Evolutionary conservation across 345 rosid species (phyloP).

Genomic region (Eucalyptus pumila): DNA sequence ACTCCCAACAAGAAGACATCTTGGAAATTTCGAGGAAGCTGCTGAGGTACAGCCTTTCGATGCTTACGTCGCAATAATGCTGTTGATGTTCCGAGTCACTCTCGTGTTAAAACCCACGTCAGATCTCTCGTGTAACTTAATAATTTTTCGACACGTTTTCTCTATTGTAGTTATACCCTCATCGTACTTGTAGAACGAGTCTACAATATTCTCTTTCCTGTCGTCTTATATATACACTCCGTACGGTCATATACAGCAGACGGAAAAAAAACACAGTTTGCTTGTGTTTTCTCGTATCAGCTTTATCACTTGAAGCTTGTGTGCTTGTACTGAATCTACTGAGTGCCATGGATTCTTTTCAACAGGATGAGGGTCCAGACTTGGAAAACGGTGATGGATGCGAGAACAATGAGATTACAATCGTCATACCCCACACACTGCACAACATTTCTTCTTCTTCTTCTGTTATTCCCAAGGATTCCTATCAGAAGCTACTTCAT

Average conservation of each 20-base stretch:
- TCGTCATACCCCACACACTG: background rate
- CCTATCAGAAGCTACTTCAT: constrained; percentile 11
- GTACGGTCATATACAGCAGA: background rate
- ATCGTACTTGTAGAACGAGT: background rate
- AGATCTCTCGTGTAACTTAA: background rate
- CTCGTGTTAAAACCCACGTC: background rate
- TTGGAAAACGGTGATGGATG: constrained; percentile 8
- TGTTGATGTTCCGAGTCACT: background rate
- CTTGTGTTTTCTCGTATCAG: background rate
- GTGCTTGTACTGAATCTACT: background rate
- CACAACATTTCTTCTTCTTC: background rate
- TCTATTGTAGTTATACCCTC: background rate
- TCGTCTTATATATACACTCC: background rate
- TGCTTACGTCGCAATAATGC: background rate
- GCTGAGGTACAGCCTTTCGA: background rate
- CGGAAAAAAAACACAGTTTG: background rate
- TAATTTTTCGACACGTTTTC: background rate
- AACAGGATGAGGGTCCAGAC: background rate
- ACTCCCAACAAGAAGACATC: constrained; percentile 12
- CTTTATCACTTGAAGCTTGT: background rate
- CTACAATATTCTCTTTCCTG: background rate
- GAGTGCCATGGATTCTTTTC: constrained; percentile 2
- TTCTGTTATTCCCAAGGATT: constrained; percentile 19
- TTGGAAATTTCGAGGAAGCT: constrained; percentile 50
- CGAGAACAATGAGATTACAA: too few relatives aligned